A percentile compares a stretch with the other conserved stretches of the same genome.
These are phyloP conservation scores for Aspergillus sp. DNA, from an alignment of 2,329 filamentous ascomycete species.

Conservation along the genomic window DNA sequence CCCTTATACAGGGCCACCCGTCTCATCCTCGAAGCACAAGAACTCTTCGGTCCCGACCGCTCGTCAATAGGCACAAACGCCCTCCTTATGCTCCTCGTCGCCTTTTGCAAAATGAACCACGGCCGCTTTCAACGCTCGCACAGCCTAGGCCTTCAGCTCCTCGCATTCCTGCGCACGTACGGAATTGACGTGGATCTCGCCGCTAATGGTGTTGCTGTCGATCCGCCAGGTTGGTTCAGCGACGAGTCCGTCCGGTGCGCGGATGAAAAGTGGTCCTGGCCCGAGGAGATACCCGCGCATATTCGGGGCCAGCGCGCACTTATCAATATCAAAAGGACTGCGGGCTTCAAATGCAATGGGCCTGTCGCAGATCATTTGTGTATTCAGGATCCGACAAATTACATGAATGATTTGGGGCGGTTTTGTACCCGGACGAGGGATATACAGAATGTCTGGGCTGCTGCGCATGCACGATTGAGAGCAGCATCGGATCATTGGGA, in stretches of 20 bases:
- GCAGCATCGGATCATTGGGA: conserved; percentile 20
- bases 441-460: conserved; percentile 39
- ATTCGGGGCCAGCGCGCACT: conserved; percentile 36
- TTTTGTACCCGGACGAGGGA: conserved; percentile 45
- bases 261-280: conserved; percentile 7
- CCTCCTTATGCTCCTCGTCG: conserved; percentile 52
- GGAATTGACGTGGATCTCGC: conserved; percentile 38
- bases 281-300: conserved; percentile 15
- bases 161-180: conserved; percentile 47
- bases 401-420: conserved; percentile 51
- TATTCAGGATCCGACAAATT: conserved; percentile 55
- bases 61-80: conserved; percentile 51
- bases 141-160: conserved; percentile 38
- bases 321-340: conserved; percentile 24
- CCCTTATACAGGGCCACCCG: conserved; percentile 47
- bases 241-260: conserved; percentile 9
- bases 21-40: conserved; percentile 45
- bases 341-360: conserved; percentile 26
- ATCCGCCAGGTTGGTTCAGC: conserved; percentile 40
- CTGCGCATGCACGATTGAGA: conserved; percentile 21
- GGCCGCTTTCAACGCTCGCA: conserved; percentile 21
- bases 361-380: conserved; percentile 38
- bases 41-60: conserved; percentile 41
- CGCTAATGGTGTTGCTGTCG: conserved; percentile 43
- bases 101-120: conserved; percentile 43